Percentiles rank a stretch among this genome's conserved stretches.
Evolutionary conservation across 805 yeast genomes (phyloP).

Genomic region (Metschnikowia rubicola): DNA sequence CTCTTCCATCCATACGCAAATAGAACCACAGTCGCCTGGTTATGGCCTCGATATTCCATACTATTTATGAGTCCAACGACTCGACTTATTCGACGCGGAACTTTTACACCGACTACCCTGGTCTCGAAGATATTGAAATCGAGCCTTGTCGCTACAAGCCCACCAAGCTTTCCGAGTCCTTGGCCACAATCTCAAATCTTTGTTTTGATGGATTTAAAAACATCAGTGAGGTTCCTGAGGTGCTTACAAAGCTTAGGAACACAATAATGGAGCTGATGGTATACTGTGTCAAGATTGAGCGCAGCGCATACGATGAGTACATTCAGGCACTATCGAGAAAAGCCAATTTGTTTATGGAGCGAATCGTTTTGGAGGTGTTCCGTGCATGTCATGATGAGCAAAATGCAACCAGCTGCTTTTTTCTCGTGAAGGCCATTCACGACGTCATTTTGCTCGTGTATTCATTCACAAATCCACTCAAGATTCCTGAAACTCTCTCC

Average conservation of each 20-base stretch:
- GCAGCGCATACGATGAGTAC: conserved; percentile 11
- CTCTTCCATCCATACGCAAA: neutral
- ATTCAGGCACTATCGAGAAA: conserved; percentile 11
- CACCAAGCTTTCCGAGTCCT: conserved; percentile 8
- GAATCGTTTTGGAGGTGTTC: conserved; percentile 12
- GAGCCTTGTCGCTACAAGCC: conserved; percentile 7
- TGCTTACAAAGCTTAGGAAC: conserved; percentile 9
- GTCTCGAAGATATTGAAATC: conserved; percentile 9
- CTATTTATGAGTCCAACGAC: conserved; percentile 8
- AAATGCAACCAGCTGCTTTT: conserved; percentile 9
- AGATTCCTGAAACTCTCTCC: conserved; percentile 8
- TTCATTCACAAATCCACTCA: conserved; percentile 16
- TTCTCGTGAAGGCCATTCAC: conserved; percentile 11
- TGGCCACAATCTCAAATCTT: conserved; percentile 14
- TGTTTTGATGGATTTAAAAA: conserved; percentile 12
- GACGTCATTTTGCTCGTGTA: conserved; percentile 12
- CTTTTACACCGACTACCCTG: conserved; percentile 9
- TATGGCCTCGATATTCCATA: conserved; percentile 7
- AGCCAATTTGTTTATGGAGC: conserved; percentile 9
- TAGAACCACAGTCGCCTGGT: neutral
- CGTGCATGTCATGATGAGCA: conserved; percentile 7
- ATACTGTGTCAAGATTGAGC: conserved; percentile 13
- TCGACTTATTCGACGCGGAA: conserved; percentile 3
- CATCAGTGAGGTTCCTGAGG: conserved; percentile 8
- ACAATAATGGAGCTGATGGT: conserved; percentile 13